A percentile compares a stretch with the other conserved stretches of the same genome.
These are phyloP conservation scores for Magnolia changhungtana DNA, from an alignment of 164 flowering plant genomes.

Conservation along the genomic window DNA sequence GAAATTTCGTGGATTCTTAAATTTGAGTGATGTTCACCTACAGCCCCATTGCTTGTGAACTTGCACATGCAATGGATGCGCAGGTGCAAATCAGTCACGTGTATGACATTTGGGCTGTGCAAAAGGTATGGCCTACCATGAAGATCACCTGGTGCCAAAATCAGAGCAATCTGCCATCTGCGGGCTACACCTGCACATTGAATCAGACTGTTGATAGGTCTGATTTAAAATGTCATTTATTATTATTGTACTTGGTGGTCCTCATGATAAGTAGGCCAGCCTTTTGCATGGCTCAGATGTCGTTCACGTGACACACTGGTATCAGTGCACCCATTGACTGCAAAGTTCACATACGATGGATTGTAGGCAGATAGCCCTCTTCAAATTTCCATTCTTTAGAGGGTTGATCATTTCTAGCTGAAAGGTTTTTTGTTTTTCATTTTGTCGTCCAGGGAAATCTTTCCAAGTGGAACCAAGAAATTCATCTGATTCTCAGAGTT, in stretches of 20 bases:
- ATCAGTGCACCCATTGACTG: background rate
- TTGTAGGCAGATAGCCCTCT: background rate
- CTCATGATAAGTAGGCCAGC: background rate
- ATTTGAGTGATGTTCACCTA: background rate
- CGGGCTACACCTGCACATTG: background rate
- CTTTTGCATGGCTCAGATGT: background rate
- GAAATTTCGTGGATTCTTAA: background rate
- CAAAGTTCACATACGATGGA: background rate
- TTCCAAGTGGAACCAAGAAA: slow-evolving; percentile 8
- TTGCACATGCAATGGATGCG: background rate
- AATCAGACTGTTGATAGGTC: background rate
- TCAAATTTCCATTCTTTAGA: background rate
- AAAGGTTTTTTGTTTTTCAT: background rate
- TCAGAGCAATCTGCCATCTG: background rate
- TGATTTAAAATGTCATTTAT: too few species aligned
- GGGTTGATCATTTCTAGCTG: background rate
- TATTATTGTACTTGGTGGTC: background rate
- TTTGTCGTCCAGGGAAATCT: slow-evolving; percentile 16
- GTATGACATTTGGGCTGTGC: background rate
- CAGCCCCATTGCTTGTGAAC: background rate
- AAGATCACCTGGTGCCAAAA: background rate
- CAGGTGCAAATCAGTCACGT: background rate
- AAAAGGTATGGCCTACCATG: background rate
- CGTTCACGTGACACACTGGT: background rate
- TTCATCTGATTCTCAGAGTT: slow-evolving; percentile 13